phyloP scores from a whole-genome alignment of 768 basidiomycete species.

The Thelephora ganbajun region DNA sequence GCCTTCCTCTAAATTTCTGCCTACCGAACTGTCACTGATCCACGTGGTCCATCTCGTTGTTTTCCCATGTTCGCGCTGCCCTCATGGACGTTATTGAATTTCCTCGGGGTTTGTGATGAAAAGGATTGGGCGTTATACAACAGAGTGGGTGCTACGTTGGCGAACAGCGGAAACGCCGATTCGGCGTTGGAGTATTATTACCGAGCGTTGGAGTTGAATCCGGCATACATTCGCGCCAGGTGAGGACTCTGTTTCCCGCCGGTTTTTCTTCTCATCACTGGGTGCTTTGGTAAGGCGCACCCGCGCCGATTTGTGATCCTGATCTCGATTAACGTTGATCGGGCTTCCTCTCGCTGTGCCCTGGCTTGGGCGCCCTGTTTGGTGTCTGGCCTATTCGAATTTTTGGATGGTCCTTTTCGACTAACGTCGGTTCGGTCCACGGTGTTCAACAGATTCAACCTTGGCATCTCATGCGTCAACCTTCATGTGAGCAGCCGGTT shows the following conservation, averaged over 20 bases:
- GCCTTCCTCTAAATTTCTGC: neutral
- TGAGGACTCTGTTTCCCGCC: conserved; percentile 15
- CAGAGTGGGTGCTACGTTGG: conserved; percentile 87
- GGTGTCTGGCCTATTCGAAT: neutral
- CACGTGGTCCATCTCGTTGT: neutral
- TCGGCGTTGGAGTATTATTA: conserved; percentile 84
- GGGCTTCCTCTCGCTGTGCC: neutral
- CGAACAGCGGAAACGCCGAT: conserved; percentile 69
- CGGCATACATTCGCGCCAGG: conserved; percentile 84
- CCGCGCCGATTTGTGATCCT: conserved; percentile 1
- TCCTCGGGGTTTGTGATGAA: neutral
- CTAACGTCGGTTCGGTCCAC: neutral
- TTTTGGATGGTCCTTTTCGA: too few species aligned
- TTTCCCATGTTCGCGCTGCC: neutral
- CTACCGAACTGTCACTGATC: neutral
- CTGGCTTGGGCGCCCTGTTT: neutral
- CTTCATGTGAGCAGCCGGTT: conserved; percentile 39
- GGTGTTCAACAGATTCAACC: conserved; percentile 55
- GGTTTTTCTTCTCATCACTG: neutral
- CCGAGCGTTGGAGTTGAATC: conserved; percentile 75
- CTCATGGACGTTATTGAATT: neutral
- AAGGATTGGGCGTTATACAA: conserved; percentile 92
- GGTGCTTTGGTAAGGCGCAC: neutral
- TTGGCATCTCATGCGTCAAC: conserved; percentile 87
- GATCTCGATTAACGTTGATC: neutral